Base-by-base conservation (phyloP, 1,284 basidiomycete genomes). In the Phylloboletellus chloephorus region DNA sequence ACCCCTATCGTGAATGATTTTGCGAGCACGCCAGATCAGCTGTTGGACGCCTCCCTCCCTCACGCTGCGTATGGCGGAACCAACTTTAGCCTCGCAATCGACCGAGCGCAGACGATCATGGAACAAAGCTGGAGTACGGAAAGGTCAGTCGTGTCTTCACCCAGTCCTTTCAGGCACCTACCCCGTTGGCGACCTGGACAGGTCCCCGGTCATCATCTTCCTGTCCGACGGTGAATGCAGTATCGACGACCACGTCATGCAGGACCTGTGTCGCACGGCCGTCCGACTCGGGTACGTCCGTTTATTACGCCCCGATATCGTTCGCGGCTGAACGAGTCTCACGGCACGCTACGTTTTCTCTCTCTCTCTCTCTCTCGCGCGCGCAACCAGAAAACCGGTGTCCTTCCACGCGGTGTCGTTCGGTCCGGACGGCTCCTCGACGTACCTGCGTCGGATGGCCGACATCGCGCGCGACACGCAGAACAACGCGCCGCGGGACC, bases 361-460 rank as follows among this genome's bases (percentile, higher is more conserved):
- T n/a, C 29, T 3, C 2, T 0, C 2, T 2, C 7, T 25, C 10
- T 32, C 5, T 21, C 10, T 33, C 19, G 4, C 11, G 0, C 33
- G 13, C 4, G 5, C 22, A n/a, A n/a, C n/a, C 38, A 80, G 79
- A 5, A 76, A 74, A 61, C 64, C 74, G 1, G 57, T 81, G 0
- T 78, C 78, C 0, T 74, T 82, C 52, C 78, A 82, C 39, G 49
- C 77, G 0, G 75, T 82, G 2, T 72, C 73, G 0, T 82, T 82
- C 22, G 78, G 78, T 1, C 61, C 66, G 0, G 57, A 62, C 6
- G 59, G 51, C 3, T 42, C 41, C 12, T 58, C 61, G 12, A 41
- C 20, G 3, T 58, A 58, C 17, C 61, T 82, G 28, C 67, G 67
- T 17, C 61, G 70, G 9, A 81, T 81, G 79, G 65, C 68, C 0